Evolutionary conservation across 805 yeast genomes (phyloP).

Genomic region (Yarrowia divulgata): DNA sequence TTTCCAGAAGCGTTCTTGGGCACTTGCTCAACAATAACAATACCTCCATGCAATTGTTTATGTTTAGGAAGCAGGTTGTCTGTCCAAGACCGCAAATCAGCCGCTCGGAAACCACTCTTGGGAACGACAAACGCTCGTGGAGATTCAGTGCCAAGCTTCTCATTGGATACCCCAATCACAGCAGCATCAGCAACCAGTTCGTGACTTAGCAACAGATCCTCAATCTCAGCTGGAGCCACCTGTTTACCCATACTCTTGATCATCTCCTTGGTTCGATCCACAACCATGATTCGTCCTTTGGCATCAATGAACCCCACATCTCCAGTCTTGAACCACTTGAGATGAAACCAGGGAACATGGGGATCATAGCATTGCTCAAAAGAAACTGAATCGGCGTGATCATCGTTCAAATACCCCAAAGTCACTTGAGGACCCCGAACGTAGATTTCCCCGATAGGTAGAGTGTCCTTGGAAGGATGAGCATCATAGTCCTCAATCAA

Average conservation of each 20-base stretch:
- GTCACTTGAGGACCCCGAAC: slow-evolving; percentile 66
- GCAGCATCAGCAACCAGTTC: slow-evolving; percentile 85
- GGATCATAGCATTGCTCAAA: slow-evolving; percentile 50
- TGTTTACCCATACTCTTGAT: slow-evolving; percentile 64
- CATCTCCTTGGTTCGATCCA: slow-evolving; percentile 52
- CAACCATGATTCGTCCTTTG: slow-evolving; percentile 58
- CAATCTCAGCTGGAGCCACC: slow-evolving; percentile 95
- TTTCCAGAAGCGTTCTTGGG: slow-evolving; percentile 97
- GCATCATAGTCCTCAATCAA: slow-evolving; percentile 7
- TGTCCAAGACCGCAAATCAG: slow-evolving; percentile 46
- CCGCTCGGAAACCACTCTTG: slow-evolving; percentile 9
- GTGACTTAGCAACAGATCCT: slow-evolving; percentile 78
- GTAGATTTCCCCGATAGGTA: slow-evolving; percentile 57
- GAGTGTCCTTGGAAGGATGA: background rate
- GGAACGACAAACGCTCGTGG: slow-evolving; percentile 52
- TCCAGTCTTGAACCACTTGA: slow-evolving; percentile 63
- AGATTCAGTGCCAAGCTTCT: slow-evolving; percentile 79
- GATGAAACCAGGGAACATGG: slow-evolving; percentile 21
- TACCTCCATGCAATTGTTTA: slow-evolving; percentile 55
- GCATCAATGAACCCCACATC: slow-evolving; percentile 59
- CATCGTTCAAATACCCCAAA: slow-evolving; percentile 57
- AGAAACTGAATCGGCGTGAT: slow-evolving; percentile 57
- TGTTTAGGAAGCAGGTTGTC: slow-evolving; percentile 51
- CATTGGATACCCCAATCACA: slow-evolving; percentile 69
- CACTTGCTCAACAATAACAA: slow-evolving; percentile 76